Conservation (phyloP, 2,329 filamentous ascomycete genomes). For the Venturia aucupariae region DNA sequence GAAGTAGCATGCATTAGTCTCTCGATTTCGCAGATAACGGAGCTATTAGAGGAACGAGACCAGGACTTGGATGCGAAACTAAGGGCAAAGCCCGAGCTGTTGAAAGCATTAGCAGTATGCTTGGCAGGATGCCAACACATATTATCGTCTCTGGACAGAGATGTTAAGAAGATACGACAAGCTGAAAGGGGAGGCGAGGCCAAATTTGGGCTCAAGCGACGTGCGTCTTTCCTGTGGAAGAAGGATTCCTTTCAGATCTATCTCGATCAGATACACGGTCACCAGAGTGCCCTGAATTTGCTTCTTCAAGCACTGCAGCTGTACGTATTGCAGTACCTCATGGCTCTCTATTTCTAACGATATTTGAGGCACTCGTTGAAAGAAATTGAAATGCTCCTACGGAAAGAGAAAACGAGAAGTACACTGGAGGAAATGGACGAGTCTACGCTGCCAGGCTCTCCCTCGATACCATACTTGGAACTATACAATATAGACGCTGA, state of each 20-base stretch:
- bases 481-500: too few relatives aligned
- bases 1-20: neutral
- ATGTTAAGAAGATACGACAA: slow-evolving; percentile 2
- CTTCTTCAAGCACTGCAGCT: too few relatives aligned
- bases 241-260: too few relatives aligned
- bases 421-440: neutral
- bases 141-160: neutral
- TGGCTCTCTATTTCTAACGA: neutral
- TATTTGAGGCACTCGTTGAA: neutral
- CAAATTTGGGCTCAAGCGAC: neutral
- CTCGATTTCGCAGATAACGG: slow-evolving; percentile 1
- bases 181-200: neutral
- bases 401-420: neutral
- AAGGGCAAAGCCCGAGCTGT: neutral
- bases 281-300: too few relatives aligned
- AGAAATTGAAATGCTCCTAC: neutral
- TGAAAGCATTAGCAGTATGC: neutral
- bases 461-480: neutral
- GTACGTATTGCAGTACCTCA: too few relatives aligned
- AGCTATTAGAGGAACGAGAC: neutral
- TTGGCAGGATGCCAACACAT: slow-evolving; percentile 9
- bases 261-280: too few relatives aligned
- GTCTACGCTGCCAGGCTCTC: neutral
- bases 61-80: neutral
- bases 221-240: too few relatives aligned